A percentile compares a stretch with the other conserved stretches of the same genome.
These are phyloP conservation scores for Starmerella bombi DNA, from an alignment of 805 yeast species.

Conservation along the genomic window DNA sequence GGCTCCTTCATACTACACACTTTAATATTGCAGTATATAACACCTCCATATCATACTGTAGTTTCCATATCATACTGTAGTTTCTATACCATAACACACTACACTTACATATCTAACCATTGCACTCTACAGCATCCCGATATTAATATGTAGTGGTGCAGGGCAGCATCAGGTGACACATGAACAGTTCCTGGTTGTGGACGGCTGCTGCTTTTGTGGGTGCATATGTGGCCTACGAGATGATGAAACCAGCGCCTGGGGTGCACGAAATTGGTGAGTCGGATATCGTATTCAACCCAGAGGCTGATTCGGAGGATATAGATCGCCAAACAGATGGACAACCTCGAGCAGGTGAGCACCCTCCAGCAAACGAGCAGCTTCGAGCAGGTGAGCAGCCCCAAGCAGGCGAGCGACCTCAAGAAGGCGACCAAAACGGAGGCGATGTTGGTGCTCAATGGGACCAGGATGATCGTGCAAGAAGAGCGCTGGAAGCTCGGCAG, in stretches of 20 bases:
- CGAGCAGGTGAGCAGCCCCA: neutral
- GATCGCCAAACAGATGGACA: neutral
- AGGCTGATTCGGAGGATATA: neutral
- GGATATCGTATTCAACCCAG: neutral
- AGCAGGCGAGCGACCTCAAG: neutral
- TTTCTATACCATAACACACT: no score
- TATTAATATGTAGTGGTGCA: no score
- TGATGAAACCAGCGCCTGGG: neutral
- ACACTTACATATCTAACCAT: no score
- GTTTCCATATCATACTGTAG: no score
- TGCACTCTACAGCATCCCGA: no score
- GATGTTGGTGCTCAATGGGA: constrained; percentile 14
- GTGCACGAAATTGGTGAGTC: neutral
- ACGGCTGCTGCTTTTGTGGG: neutral
- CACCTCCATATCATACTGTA: no score
- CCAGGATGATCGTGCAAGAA: constrained; percentile 16
- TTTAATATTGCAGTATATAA: no score
- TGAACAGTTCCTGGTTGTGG: neutral
- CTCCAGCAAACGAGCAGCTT: neutral
- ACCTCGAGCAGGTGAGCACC: neutral
- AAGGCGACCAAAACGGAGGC: neutral
- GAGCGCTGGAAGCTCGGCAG: constrained; percentile 18
- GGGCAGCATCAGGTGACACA: neutral
- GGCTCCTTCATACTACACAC: no score
- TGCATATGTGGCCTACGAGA: neutral